These are phyloP conservation scores for Fusarium compactum DNA, from an alignment of 2,329 filamentous ascomycete species.

Conservation along the genomic window DNA sequence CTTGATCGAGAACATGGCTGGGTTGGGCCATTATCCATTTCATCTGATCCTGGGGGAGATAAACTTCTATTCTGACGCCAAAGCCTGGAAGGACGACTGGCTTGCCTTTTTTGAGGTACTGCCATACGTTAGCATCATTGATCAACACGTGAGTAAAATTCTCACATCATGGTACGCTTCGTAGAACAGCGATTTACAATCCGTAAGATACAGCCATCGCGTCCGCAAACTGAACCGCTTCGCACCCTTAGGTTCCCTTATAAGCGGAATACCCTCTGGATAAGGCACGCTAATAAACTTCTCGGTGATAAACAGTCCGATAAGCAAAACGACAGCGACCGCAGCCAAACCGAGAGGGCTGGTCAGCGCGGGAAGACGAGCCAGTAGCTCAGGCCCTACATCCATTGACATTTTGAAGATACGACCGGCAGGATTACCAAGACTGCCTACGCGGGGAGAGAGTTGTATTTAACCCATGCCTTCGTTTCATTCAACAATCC, in stretches of 20 bases:
- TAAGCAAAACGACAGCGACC: neutral
- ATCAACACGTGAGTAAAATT: no score
- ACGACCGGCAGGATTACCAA: no score
- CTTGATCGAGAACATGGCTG: constrained; percentile 52
- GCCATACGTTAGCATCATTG: neutral
- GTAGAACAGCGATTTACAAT: constrained; percentile 48
- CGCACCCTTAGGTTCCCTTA: constrained; percentile 45
- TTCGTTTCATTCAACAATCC: neutral
- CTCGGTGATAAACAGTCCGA: constrained; percentile 38
- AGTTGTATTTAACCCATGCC: constrained; percentile 10
- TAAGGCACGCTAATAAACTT: constrained; percentile 40
- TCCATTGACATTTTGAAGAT: constrained; percentile 3
- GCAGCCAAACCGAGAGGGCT: constrained; percentile 26
- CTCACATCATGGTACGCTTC: constrained; percentile 50
- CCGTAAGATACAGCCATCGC: constrained; percentile 46
- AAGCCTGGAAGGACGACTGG: constrained; percentile 57
- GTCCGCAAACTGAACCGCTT: constrained; percentile 50
- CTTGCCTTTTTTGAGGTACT: constrained; percentile 59
- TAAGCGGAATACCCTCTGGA: constrained; percentile 43
- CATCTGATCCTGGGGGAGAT: constrained; percentile 56
- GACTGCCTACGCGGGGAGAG: neutral
- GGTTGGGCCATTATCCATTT: constrained; percentile 57
- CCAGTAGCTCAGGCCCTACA: constrained; percentile 15
- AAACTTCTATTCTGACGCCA: constrained; percentile 55
- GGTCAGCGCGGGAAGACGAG: constrained; percentile 15